A percentile compares a stretch with the other conserved stretches of the same genome.
phyloP scores from a whole-genome alignment of 129 eudicot genomes.

The Gnaphalium uliginosum region DNA sequence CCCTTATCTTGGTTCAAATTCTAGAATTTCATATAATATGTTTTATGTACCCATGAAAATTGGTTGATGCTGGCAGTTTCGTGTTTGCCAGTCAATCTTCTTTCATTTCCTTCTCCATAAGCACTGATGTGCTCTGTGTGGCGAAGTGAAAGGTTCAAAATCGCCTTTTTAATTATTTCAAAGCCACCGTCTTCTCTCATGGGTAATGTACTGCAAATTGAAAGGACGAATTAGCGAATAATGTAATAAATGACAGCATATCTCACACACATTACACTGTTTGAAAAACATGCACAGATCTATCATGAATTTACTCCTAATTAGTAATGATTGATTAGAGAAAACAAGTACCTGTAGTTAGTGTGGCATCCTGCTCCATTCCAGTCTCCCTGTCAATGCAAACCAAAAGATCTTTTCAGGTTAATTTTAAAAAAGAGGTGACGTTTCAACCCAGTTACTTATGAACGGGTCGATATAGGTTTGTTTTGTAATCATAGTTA shows the following conservation, averaged over 20 bases:
- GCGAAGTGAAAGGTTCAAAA: slow-evolving; percentile 82
- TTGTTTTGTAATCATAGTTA: background rate
- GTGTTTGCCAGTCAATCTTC: slow-evolving; percentile 94
- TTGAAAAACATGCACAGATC: slow-evolving; percentile 1
- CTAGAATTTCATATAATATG: background rate
- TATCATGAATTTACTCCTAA: background rate
- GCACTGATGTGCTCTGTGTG: slow-evolving; percentile 92
- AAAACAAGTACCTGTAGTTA: slow-evolving; percentile 76
- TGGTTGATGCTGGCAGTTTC: slow-evolving; percentile 90
- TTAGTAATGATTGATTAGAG: background rate
- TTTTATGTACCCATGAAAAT: slow-evolving; percentile 80
- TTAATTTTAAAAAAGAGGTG: background rate
- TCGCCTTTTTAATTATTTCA: slow-evolving; percentile 91
- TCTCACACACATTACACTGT: background rate
- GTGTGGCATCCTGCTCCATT: slow-evolving; percentile 99
- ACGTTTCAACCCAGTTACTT: background rate
- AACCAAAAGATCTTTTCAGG: background rate
- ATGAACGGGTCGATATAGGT: background rate
- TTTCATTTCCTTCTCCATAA: slow-evolving; percentile 98
- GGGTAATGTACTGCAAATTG: slow-evolving; percentile 68
- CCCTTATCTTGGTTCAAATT: background rate
- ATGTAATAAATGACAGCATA: background rate
- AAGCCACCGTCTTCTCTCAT: slow-evolving; percentile 98
- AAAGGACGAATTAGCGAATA: background rate
- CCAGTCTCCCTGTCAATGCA: slow-evolving; percentile 89